Evolutionary conservation across 1,284 basidiomycete species (phyloP), one percentile per base, ranked within the genome.

Genomic region (Ganoderma boninense): DNA sequence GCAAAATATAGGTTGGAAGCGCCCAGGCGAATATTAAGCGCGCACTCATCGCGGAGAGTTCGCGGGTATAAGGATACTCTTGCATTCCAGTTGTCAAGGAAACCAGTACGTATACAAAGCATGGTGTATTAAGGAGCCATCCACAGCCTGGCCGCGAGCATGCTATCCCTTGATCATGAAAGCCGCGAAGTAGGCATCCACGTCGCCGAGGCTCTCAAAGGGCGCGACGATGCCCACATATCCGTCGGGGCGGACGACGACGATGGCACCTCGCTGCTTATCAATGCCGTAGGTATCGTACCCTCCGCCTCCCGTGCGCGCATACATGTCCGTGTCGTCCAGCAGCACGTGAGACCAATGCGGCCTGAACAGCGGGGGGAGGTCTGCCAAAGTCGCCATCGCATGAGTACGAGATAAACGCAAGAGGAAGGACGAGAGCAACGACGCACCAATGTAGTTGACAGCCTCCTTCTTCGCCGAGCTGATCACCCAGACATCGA

Each of bases 241-340:
- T 11, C 92, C 92, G 74, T 95, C 93, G 3, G 93, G 93, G 42
- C 93, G 86, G 16, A 93, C 87, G 43, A 92, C 83, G 38, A 93
- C 87, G 32, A 93, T 79, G 7, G 86, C 90, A 35, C 92, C 93
- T 3, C 49, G 26, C 80, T 79, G 26, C 82, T 75, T 6, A 59
- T 83, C 82, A 49, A 93, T 84, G 0, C 92, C 92, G 71, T 87
- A 89, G 71, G 76, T 82, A 56, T 82, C 79, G 72, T 90, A 87
- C 5, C 80, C 82, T 7, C 74, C 76, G 18, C 86, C 85, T 23
- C 85, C 87, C 18, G 72, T 71, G 13, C 68, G 77, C 2, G 73
- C 78, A 4, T 79, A 80, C 62, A 79, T 74, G 67, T 84, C 81
- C 13, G 75, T 77, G 72, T 87, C 85, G 72, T 82, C 79, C 32